Base-by-base conservation (phyloP, 257 asterid species). In the Scutellaria baicalensis region DNA sequence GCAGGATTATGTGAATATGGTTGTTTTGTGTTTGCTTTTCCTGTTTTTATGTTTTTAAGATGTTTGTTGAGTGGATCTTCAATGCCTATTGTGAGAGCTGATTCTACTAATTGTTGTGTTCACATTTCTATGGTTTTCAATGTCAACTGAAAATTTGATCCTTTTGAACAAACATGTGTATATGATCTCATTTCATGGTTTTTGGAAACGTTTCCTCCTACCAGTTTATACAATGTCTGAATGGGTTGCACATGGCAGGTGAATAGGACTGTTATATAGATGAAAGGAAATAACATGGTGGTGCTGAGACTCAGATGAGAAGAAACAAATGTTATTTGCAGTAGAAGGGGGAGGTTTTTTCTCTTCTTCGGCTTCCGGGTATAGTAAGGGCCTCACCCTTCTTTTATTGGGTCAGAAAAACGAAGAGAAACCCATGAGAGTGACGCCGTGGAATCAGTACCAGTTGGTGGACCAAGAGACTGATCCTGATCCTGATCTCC, bases 341-440 rank as follows among this genome's bases (percentile, higher is more conserved):
- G 94, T 85, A 76, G 99, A 91, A 88, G 99, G 99, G 81, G 99
- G 99, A 76, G 96, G 97, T 9, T 91, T 94, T 82, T 94, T 94
- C 91, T 94, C 97, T 70, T 84, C 99, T 80, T 94, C 99, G 72
- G 99, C 93, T n/a, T 87, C 96, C 55, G 99, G 99, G 64, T 94
- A 94, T 83, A 89, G 97, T 78, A 91, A 91, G 87, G 97, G 96
- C 56, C 80, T 94, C 82, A 77, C 95, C 86, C 96, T 94, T 71
- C 93, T 94, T 69, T 77, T 93, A 72, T 81, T 91, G 90, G 91
- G 97, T 65, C 96, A 84, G 74, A 91, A 84, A 81, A 79, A 67
- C 80, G 96, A 87, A 83, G 95, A 88, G 78, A 91, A 91, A 78
- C 96, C 94, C 91, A 89, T 91, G 96, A 94, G 90, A 87, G 97